Conservation (phyloP, 192 early-diverging fungal genomes). For the Paraglomus occultum region DNA sequence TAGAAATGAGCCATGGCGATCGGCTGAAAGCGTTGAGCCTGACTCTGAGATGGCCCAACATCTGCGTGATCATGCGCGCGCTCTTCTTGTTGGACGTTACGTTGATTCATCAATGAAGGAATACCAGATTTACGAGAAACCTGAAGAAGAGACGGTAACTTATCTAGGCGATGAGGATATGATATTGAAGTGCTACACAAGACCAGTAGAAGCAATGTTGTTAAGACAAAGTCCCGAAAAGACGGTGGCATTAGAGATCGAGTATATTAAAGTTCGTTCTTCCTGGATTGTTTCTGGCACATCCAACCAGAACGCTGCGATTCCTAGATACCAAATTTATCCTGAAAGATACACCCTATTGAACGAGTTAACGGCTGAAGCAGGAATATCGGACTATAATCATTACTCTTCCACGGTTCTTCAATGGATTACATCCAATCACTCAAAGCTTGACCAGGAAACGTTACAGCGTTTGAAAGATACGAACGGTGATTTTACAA, state of each 20-base stretch:
- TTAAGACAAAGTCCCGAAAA: background rate
- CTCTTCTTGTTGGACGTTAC: background rate
- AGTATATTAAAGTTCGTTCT: slow-evolving; percentile 21
- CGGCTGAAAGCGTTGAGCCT: too few species aligned
- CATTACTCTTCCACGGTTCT: slow-evolving; percentile 11
- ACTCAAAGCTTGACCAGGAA: background rate
- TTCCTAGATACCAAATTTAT: slow-evolving; percentile 1
- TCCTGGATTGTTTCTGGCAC: slow-evolving; percentile 20
- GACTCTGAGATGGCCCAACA: background rate
- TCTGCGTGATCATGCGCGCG: background rate
- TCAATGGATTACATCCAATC: slow-evolving; percentile 16
- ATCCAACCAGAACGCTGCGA: background rate
- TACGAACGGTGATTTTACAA: slow-evolving; percentile 19
- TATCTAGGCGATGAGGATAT: slow-evolving; percentile 25
- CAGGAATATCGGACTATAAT: background rate
- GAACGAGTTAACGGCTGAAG: background rate
- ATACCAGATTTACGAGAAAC: slow-evolving; percentile 4
- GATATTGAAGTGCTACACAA: slow-evolving; percentile 4
- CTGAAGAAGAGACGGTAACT: background rate
- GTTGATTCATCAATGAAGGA: slow-evolving; percentile 10
- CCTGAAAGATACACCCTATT: background rate
- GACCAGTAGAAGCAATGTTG: background rate
- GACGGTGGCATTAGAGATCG: background rate
- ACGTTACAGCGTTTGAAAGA: background rate
- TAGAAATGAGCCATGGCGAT: too few species aligned